Conservation (phyloP, 306 rosid genomes). For the Vigna nakashimae region DNA sequence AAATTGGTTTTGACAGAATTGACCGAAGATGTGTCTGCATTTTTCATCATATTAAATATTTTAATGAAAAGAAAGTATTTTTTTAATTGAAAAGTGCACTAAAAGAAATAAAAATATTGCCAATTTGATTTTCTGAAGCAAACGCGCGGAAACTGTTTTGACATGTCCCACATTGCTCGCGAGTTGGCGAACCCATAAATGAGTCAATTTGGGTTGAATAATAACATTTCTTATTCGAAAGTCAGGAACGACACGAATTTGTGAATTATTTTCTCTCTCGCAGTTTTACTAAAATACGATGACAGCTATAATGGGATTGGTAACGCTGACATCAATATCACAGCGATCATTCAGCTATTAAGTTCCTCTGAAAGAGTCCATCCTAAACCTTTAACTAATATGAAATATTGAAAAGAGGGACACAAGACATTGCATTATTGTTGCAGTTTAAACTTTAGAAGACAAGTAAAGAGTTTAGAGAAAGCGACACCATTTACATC, state of each 20-base stretch:
- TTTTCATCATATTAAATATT: no score
- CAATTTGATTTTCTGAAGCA: background rate
- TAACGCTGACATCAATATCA: background rate
- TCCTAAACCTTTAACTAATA: background rate
- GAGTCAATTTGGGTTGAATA: background rate
- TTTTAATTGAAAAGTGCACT: no score
- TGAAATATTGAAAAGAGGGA: constrained; percentile 1
- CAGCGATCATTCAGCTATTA: background rate
- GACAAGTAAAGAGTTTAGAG: constrained; percentile 6
- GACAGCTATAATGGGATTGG: background rate
- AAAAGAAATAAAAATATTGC: background rate
- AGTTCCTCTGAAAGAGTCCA: background rate
- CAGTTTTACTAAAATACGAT: no score
- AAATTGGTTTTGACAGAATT: no score
- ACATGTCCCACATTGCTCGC: constrained; percentile 6
- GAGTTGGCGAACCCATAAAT: background rate
- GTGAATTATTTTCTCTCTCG: no score
- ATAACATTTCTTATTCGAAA: background rate
- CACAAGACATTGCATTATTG: background rate
- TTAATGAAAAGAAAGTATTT: no score
- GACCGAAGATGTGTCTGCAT: no score
- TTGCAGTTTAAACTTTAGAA: background rate
- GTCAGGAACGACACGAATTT: background rate
- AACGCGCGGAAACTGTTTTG: background rate
- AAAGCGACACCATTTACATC: constrained; percentile 1